Evolutionary conservation across 139 green algal genomes (phyloP), one percentile per base, ranked within the genome.

Genomic region (Yamagishiella unicocca): DNA sequence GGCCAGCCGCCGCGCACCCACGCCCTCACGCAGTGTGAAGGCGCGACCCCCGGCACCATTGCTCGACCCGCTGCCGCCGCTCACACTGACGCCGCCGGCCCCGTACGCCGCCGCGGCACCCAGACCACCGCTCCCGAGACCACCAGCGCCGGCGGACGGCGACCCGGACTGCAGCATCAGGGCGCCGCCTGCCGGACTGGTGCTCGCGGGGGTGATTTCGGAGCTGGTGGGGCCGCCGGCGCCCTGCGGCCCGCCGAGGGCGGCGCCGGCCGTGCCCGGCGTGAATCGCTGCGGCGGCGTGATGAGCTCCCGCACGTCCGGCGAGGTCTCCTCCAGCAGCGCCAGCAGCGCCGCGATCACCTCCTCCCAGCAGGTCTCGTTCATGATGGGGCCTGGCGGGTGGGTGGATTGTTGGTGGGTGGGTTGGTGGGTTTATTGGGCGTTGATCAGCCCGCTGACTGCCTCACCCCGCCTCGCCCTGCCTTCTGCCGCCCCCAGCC

Each of bases 1-100:
- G 14, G 90, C 91, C 81, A 99, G 93, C n/a, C 94, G 85, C 46
- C 97, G 90, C 37, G 94, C 92, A 5, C 98, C 96, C 25, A 94
- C 87, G 21, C 94, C 96, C 74, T 94, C 84, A 1, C 90, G 88
- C 67, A 98, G 89, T 0, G 89, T 94, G 88, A 93, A 96, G 31
- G 76, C 55, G 77, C 64, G 42, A 43, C 84, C 75, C 9, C 33
- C 58, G 62, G 75, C 58, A 58, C 70, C 35, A 71, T 53, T 53
- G 70, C 40, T n/a, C 5, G 29, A 12, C 2, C 66, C 82, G 40
- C 64, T 25, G 64, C 64, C 64, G 64, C n/a, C 64, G 72, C 43
- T 62, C 31, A 2, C 35, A 50, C 75, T 67, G 1, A 42, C 75
- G 50, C 19, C 31, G 7, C 31, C 19, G 67, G 7, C 6, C n/a